Evolutionary conservation across 805 yeast genomes (phyloP), one percentile per base, ranked within the genome.

Genomic region (Sugiyamaella chiloensis): DNA sequence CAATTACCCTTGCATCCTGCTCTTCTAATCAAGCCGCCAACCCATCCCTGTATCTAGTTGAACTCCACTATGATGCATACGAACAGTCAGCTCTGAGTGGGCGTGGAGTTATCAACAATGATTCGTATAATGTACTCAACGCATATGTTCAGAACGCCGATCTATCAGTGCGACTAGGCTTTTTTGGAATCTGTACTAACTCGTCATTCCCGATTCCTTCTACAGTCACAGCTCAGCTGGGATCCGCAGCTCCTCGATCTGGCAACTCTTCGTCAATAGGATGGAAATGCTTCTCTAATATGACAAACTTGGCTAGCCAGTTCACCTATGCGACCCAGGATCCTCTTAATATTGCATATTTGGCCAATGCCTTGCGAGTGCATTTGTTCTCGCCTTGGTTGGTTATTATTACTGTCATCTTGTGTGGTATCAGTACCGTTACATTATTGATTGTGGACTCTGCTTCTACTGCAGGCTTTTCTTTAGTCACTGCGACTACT

Each of bases 121-220:
- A 43, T 16, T 50, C 53, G 4, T 47, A 46, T 20, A 27, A 31
- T 16, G 41, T 45, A 3, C 27, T 53, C 42, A 46, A 53, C 43
- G 16, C 42, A n/a, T 32, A 47, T 24, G 47, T 47, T 8, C 26
- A 21, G 30, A 21, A 23, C 32, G 36, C 54, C 2, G 42, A 52
- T 44, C 39, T 55, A 4, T 31, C 29, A 9, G 48, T 53, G 9
- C 46, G 58, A 17, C 26, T 51, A 2, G 56, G 58, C 5, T 57
- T 53, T 42, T 57, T 57, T 46, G 55, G 58, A 14, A 26, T 51
- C n/a, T 57, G 60, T 30, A 34, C 54, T 32, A 48, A 42, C 17
- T 32, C 47, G 2, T 26, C 41, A 14, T 16, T 24, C 20, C 24
- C 39, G 7, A 14, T 34, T 12, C 42, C 49, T 9, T 27, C 35